These are phyloP conservation scores for Aspergillus pseudotamarii DNA, from an alignment of 2,329 filamentous ascomycete species.

Conservation along the genomic window DNA sequence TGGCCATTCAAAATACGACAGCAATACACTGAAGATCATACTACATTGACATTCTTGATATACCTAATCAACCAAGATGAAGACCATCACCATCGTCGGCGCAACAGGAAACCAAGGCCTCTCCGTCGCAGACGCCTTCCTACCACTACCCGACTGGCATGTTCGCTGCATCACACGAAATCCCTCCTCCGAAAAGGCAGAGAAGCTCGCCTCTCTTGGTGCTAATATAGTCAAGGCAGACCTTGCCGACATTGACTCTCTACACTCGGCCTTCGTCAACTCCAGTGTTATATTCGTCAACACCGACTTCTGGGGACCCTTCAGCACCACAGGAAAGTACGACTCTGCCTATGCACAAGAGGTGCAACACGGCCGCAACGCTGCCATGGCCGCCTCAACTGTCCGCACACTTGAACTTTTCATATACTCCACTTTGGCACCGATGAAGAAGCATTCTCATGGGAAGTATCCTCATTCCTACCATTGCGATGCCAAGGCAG, in stretches of 20 bases:
- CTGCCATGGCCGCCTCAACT: constrained; percentile 55
- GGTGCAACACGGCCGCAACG: constrained; percentile 56
- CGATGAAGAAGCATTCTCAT: constrained; percentile 51
- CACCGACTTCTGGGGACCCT: constrained; percentile 60
- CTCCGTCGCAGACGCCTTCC: constrained; percentile 32
- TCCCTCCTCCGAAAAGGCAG: constrained; percentile 25
- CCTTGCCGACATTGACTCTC: constrained; percentile 29
- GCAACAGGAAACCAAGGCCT: constrained; percentile 39
- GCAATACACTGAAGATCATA: background rate
- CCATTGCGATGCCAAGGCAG: constrained; percentile 55
- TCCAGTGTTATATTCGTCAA: constrained; percentile 58
- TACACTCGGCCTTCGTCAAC: constrained; percentile 37
- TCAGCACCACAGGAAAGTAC: constrained; percentile 37
- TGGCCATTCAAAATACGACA: accelerated
- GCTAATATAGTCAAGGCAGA: constrained; percentile 34
- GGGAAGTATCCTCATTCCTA: constrained; percentile 53
- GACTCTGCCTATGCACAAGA: constrained; percentile 52
- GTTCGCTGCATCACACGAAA: constrained; percentile 39
- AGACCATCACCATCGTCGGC: constrained; percentile 40
- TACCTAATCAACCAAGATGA: constrained; percentile 10
- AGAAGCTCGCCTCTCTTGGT: constrained; percentile 25
- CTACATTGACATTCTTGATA: background rate
- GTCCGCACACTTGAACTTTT: constrained; percentile 51
- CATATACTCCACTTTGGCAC: constrained; percentile 55
- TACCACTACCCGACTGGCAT: constrained; percentile 28